These are phyloP conservation scores for Symbiodinium natans DNA, from an alignment of 73 alveolate species.

Conservation along the genomic window DNA sequence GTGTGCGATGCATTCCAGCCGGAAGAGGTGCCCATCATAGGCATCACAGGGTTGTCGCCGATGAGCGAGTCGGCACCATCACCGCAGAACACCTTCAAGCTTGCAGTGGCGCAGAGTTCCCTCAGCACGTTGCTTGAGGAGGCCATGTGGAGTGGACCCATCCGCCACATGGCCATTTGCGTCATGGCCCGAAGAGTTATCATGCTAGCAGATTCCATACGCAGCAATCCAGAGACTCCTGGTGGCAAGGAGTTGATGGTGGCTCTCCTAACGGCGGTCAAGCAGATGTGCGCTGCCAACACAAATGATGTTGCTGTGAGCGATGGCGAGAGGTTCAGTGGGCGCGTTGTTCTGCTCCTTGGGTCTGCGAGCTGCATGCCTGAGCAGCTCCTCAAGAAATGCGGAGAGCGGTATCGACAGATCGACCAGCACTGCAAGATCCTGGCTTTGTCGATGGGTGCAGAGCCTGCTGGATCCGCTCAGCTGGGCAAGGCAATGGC, in stretches of 20 bases:
- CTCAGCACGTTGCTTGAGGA: conserved; percentile 71
- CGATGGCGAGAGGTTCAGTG: conserved; percentile 51
- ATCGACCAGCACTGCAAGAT: conserved; percentile 74
- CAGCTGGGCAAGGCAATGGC: conserved; percentile 92
- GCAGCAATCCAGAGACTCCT: conserved; percentile 10
- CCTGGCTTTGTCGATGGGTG: conserved; percentile 77
- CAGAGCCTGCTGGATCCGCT: conserved; percentile 90
- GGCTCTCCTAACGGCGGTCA: conserved; percentile 57
- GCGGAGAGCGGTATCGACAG: conserved; percentile 10
- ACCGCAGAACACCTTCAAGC: conserved; percentile 4
- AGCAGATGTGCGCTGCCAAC: conserved; percentile 93
- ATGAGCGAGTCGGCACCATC: conserved; percentile 21
- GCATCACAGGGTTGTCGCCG: neutral
- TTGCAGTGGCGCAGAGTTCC: conserved; percentile 58
- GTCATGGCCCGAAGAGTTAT: conserved; percentile 83
- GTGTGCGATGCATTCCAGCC: conserved; percentile 87
- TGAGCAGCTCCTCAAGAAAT: neutral
- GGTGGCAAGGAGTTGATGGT: conserved; percentile 71
- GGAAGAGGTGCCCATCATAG: neutral
- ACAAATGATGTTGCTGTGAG: neutral
- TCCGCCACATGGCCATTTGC: conserved; percentile 86
- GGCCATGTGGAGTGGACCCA: conserved; percentile 92
- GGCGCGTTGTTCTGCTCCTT: conserved; percentile 46
- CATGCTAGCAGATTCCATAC: conserved; percentile 64
- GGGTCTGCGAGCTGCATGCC: conserved; percentile 83